These are phyloP conservation scores for Ligustrum vulgare DNA, from an alignment of 257 asterid species.

Conservation along the genomic window DNA sequence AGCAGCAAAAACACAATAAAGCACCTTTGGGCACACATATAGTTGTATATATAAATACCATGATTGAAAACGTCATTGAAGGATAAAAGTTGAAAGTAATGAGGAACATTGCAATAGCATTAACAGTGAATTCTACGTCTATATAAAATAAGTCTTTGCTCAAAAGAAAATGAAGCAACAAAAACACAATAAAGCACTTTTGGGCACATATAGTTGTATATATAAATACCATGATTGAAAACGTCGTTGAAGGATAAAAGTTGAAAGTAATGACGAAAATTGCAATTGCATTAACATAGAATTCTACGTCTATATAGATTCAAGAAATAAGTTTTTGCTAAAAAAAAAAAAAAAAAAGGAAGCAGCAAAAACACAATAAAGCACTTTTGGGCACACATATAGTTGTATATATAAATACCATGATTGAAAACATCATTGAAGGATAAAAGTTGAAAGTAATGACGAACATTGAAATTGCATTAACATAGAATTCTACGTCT, in stretches of 20 bases:
- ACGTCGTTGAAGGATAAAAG: neutral
- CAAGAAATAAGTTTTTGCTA: neutral
- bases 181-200: neutral
- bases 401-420: neutral
- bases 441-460: neutral
- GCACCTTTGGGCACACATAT: neutral
- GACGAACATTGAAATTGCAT: neutral
- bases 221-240: neutral
- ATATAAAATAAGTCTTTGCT: neutral
- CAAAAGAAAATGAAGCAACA: no score
- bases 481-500: neutral
- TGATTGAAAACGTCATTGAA: neutral
- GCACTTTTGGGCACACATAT: neutral
- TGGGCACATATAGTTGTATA: neutral
- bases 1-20: neutral
- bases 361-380: neutral
- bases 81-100: neutral
- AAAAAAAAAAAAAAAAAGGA: no score
- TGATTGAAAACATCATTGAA: neutral
- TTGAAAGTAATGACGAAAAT: neutral
- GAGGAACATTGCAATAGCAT: neutral
- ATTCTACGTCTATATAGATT: neutral
- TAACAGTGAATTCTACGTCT: neutral
- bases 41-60: neutral
- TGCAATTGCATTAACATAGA: conserved; percentile 2